Conservation (phyloP, 129 eudicot genomes). For the Lactuca sativa region DNA sequence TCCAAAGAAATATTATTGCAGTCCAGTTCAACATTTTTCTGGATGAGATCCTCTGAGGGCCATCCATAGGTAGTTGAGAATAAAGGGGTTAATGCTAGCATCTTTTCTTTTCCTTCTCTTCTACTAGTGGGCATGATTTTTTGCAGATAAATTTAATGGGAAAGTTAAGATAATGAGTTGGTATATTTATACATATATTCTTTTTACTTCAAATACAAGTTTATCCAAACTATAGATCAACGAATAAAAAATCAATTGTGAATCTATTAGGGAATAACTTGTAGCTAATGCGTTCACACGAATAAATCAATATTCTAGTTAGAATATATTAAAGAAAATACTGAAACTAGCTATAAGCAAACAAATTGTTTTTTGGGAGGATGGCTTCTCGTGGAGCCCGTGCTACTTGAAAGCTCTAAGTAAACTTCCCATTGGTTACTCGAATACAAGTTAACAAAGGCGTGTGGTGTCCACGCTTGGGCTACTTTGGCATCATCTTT, state of each 20-base stretch:
- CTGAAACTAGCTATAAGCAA: background rate
- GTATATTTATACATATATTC: slow-evolving; percentile 1
- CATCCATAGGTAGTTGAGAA: slow-evolving; percentile 23
- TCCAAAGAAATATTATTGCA: background rate
- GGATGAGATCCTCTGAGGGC: slow-evolving; percentile 29
- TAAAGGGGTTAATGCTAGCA: slow-evolving; percentile 19
- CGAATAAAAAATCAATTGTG: too few relatives aligned
- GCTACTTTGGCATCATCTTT: background rate
- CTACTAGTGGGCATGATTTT: background rate
- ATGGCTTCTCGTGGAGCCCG: background rate
- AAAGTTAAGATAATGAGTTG: background rate
- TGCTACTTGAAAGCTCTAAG: background rate
- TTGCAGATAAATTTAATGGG: background rate
- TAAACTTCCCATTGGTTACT: background rate
- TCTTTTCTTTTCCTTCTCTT: slow-evolving; percentile 1
- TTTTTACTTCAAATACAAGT: background rate
- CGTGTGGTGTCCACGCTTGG: background rate
- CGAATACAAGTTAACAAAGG: background rate
- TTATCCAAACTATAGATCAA: too few relatives aligned
- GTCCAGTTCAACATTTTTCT: background rate
- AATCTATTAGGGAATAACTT: background rate
- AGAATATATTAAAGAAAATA: too few relatives aligned
- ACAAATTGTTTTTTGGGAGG: background rate
- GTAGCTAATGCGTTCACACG: background rate
- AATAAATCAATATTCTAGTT: background rate